Evolutionary conservation across 768 basidiomycete genomes (phyloP).

Genomic region (Lactarius sanguifluus): DNA sequence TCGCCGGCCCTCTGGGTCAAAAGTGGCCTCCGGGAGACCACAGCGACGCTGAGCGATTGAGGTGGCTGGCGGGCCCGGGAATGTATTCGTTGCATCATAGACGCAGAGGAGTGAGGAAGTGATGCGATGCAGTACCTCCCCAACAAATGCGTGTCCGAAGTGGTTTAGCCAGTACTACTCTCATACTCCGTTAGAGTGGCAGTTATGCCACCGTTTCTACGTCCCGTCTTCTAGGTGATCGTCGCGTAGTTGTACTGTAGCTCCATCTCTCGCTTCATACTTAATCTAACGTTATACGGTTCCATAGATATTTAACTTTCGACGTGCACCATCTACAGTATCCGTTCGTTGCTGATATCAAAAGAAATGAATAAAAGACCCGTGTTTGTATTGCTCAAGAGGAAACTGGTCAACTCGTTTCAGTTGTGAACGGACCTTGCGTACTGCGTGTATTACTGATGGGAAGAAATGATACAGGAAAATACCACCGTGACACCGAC

Average conservation of each 20-base stretch:
- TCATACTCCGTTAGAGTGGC: background rate
- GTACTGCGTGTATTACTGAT: background rate
- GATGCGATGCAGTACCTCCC: background rate
- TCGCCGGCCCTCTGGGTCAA: conserved; percentile 20
- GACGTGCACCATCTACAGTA: background rate
- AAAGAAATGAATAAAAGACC: background rate
- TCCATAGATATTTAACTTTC: background rate
- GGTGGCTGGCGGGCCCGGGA: background rate
- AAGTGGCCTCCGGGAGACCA: conserved; percentile 6
- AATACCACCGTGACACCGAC: background rate
- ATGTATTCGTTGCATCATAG: background rate
- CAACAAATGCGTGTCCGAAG: background rate
- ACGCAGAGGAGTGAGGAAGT: background rate
- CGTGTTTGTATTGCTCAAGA: background rate
- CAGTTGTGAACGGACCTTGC: background rate
- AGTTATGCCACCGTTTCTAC: background rate
- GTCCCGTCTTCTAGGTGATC: background rate
- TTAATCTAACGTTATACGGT: background rate
- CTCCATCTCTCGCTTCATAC: background rate
- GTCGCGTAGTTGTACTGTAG: background rate
- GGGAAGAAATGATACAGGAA: background rate
- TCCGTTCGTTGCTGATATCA: background rate
- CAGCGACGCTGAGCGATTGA: background rate
- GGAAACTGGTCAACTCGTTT: background rate
- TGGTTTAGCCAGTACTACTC: background rate